Percentiles rank a stretch among this genome's conserved stretches.
These are phyloP conservation scores for Plasmodium sp. DNA, from an alignment of 169 alveolate genomes.

Conservation along the genomic window DNA sequence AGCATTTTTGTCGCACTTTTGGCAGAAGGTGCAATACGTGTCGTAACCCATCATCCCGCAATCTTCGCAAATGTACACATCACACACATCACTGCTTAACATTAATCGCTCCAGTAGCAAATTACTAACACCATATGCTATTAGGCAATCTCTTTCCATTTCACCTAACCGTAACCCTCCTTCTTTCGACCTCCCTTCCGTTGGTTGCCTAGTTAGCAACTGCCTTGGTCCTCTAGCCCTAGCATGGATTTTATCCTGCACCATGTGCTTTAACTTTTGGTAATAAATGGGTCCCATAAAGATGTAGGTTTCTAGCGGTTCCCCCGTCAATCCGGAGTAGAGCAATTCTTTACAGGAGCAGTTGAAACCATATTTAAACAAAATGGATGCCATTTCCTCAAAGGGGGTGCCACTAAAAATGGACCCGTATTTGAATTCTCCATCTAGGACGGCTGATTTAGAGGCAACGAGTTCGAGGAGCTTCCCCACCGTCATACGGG, in stretches of 20 bases:
- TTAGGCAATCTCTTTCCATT: conserved; percentile 99
- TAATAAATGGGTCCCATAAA: conserved; percentile 99
- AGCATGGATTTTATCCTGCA: conserved; percentile 98
- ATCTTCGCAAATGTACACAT: conserved; percentile 95
- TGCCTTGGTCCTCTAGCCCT: conserved; percentile 99
- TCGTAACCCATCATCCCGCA: conserved; percentile 97
- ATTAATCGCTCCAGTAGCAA: conserved; percentile 97
- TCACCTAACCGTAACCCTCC: conserved; percentile 99
- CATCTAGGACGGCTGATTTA: conserved; percentile 96
- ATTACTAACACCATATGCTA: conserved; percentile 99
- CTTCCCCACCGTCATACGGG: conserved; percentile 99
- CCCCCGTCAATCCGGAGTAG: conserved; percentile 98
- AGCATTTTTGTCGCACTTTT: conserved; percentile 79
- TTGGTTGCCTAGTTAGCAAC: conserved; percentile 99
- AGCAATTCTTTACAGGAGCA: conserved; percentile 94
- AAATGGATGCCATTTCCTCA: conserved; percentile 91
- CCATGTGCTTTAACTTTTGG: conserved; percentile 99
- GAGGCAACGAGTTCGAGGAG: conserved; percentile 97
- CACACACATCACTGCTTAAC: conserved; percentile 97
- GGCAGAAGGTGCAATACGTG: conserved; percentile 95
- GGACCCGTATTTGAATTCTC: conserved; percentile 97
- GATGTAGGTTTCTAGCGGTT: conserved; percentile 95
- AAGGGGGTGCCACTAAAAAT: conserved; percentile 97
- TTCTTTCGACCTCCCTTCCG: conserved; percentile 99
- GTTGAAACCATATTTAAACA: conserved; percentile 96